A percentile compares a stretch with the other conserved stretches of the same genome.
These are phyloP conservation scores for Sporisorium scitamineum DNA, from an alignment of 1,284 basidiomycete genomes.

Conservation along the genomic window DNA sequence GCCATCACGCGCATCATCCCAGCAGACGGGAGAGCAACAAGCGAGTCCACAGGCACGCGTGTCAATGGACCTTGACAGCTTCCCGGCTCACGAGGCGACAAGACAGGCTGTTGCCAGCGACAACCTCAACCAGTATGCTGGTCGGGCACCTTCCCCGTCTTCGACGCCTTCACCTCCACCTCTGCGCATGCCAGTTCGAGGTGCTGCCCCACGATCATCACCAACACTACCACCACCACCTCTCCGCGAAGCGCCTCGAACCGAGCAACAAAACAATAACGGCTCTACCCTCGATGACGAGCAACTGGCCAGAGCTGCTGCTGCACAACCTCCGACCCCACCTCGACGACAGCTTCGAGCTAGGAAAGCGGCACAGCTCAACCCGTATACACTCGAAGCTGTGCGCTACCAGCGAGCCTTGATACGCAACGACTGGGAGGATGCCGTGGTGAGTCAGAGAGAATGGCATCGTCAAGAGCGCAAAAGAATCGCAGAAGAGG, in stretches of 20 bases:
- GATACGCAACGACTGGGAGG: constrained; percentile 70
- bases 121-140: neutral
- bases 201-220: neutral
- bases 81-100: neutral
- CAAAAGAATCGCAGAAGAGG: constrained; percentile 41
- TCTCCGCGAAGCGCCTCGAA: neutral
- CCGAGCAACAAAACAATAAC: neutral
- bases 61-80: neutral
- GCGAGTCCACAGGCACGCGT: neutral
- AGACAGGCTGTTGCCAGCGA: neutral
- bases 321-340: constrained; percentile 40
- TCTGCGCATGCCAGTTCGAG: constrained; percentile 17
- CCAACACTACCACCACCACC: neutral
- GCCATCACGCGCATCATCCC: neutral
- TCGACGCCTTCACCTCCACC: constrained; percentile 19
- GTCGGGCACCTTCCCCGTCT: neutral
- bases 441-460: constrained; percentile 69
- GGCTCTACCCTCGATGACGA: constrained; percentile 22
- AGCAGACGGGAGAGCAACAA: neutral
- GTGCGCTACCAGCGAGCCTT: constrained; percentile 66
- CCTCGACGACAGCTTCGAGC: constrained; percentile 60
- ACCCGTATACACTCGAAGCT: constrained; percentile 70
- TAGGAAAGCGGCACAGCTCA: constrained; percentile 69
- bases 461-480: constrained; percentile 57
- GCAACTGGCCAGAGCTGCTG: constrained; percentile 27